These are phyloP conservation scores for Pseudonitzschia pungens DNA, from an alignment of 108 stramenopile species.

Conservation along the genomic window DNA sequence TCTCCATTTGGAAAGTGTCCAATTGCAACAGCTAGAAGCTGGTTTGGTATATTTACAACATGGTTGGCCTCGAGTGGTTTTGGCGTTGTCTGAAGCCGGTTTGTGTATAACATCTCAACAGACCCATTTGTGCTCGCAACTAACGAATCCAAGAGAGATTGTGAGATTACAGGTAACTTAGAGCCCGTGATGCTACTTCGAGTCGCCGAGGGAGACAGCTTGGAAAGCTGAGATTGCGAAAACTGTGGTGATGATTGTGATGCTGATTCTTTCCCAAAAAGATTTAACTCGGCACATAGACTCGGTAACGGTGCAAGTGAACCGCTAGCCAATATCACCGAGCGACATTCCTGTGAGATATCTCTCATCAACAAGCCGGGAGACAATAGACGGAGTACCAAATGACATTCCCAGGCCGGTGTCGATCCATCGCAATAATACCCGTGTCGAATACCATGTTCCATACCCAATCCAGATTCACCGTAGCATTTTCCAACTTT, in stretches of 20 bases:
- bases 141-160: constrained; percentile 1
- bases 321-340: constrained; percentile 72
- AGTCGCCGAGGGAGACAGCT: background rate
- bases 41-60: constrained; percentile 65
- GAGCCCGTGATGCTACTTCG: background rate
- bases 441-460: constrained; percentile 57
- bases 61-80: constrained; percentile 78
- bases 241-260: background rate
- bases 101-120: constrained; percentile 7
- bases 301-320: constrained; percentile 68
- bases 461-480: constrained; percentile 21
- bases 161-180: background rate
- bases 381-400: constrained; percentile 59
- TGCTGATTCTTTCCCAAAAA: constrained; percentile 27
- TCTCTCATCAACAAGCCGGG: constrained; percentile 58
- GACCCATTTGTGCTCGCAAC: background rate
- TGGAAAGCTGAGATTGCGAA: background rate
- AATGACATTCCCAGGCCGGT: constrained; percentile 61
- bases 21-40: constrained; percentile 62
- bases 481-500: background rate
- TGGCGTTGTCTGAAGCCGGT: constrained; percentile 56
- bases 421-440: constrained; percentile 55
- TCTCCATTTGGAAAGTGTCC: constrained; percentile 71
- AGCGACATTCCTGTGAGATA: constrained; percentile 46
- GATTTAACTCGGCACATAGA: constrained; percentile 70